A percentile compares a stretch with the other conserved stretches of the same genome.
phyloP scores from a whole-genome alignment of 768 basidiomycete species.

The Thelephora ganbajun region DNA sequence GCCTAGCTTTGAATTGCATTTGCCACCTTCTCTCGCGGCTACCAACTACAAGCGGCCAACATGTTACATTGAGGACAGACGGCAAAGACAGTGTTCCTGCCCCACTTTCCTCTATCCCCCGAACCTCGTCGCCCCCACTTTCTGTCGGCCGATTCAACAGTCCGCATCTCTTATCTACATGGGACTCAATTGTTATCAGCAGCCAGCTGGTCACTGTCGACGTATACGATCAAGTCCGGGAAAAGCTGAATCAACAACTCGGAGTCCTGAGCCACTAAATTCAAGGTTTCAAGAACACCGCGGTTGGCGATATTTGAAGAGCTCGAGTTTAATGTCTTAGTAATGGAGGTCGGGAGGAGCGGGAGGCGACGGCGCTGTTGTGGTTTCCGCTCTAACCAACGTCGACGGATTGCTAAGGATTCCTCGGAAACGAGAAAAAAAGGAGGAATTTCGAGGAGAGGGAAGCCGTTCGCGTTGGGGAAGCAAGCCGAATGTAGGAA shows the following conservation, averaged over 20 bases:
- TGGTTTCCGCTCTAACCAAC: constrained; percentile 67
- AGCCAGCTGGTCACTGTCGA: constrained; percentile 32
- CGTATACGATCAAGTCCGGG: constrained; percentile 34
- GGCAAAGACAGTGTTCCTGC: constrained; percentile 93
- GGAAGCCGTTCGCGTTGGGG: constrained; percentile 53
- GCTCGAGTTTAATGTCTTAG: constrained; percentile 57
- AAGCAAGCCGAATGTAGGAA: too few species aligned
- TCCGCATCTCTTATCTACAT: constrained; percentile 71
- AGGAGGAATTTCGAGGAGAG: constrained; percentile 57
- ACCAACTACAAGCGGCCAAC: constrained; percentile 65
- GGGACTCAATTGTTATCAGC: constrained; percentile 67
- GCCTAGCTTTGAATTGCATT: constrained; percentile 52
- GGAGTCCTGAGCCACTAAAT: constrained; percentile 44
- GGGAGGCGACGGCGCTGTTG: constrained; percentile 53
- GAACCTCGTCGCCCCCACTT: constrained; percentile 36
- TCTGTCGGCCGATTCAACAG: constrained; percentile 79
- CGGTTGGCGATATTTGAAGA: constrained; percentile 64
- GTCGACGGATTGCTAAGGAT: constrained; percentile 93
- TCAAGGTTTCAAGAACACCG: constrained; percentile 79
- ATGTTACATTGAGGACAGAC: constrained; percentile 89
- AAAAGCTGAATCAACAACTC: constrained; percentile 28
- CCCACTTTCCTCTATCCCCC: constrained; percentile 64
- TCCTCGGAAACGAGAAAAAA: constrained; percentile 81
- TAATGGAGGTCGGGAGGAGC: constrained; percentile 93
- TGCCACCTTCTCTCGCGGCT: constrained; percentile 35